Percentiles rank a stretch among this genome's conserved stretches.
Evolutionary conservation across 441 rosid genomes (phyloP).

Genomic region (Populus trichocarpa): DNA sequence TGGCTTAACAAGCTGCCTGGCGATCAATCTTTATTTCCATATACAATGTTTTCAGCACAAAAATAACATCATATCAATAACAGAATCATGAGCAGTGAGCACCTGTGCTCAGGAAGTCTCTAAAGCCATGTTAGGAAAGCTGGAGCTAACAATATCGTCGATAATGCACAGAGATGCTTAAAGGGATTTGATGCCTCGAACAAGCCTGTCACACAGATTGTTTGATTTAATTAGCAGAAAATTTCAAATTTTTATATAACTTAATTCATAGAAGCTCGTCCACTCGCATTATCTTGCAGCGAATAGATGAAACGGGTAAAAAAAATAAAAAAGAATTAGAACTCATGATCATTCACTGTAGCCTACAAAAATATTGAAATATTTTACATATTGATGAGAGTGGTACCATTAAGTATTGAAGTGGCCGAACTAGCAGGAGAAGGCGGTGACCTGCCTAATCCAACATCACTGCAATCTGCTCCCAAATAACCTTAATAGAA

Average conservation of each 20-base stretch:
- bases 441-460: not conserved
- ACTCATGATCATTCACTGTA: too few species aligned
- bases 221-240: not conserved
- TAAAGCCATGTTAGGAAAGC: conserved; percentile 6
- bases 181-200: not conserved
- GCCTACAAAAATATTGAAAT: not conserved
- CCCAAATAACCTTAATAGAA: conserved; percentile 31
- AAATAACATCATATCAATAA: too few species aligned
- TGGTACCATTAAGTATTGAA: not conserved
- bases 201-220: not conserved
- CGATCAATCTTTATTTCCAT: not conserved
- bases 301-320: too few species aligned
- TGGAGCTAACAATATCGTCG: conserved; percentile 10
- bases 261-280: too few species aligned
- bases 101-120: not conserved
- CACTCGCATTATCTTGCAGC: too few species aligned
- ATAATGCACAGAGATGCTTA: conserved; percentile 3
- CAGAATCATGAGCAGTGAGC: too few species aligned
- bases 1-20: not conserved
- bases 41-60: not conserved
- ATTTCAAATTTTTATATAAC: not conserved
- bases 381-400: not conserved
- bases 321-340: too few species aligned
- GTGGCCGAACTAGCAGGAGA: not conserved
- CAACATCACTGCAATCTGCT: conserved; percentile 29